Evolutionary conservation across 345 rosid species (phyloP).

Genomic region (Dipteronia dyeriana): DNA sequence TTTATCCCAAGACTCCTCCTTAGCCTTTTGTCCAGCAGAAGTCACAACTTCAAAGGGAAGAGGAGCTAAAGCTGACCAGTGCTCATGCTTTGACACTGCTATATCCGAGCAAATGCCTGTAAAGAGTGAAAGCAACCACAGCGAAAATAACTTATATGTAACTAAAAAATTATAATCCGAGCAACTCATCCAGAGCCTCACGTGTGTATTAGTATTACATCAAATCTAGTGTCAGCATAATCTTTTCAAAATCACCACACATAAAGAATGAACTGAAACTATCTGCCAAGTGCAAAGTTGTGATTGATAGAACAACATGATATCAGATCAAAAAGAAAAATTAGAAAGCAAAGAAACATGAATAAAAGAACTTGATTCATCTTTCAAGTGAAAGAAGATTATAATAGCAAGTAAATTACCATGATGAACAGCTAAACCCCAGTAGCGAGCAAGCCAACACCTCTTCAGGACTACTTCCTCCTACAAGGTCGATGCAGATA

Average conservation of each 20-base stretch:
- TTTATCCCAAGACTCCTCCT: constrained; percentile 63
- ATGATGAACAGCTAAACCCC: constrained; percentile 89
- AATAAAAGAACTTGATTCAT: constrained; percentile 9
- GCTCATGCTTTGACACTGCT: constrained; percentile 77
- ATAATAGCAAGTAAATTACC: constrained; percentile 44
- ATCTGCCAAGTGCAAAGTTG: not conserved
- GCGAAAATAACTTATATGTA: constrained; percentile 18
- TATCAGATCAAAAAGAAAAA: not conserved
- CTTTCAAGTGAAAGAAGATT: not conserved
- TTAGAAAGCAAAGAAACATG: not conserved
- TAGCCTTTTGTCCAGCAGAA: constrained; percentile 97
- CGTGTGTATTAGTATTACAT: not conserved
- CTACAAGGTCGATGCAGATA: constrained; percentile 37
- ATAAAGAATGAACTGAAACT: not conserved
- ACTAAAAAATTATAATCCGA: constrained; percentile 4
- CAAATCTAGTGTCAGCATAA: not conserved
- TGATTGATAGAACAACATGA: not conserved
- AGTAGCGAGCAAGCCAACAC: constrained; percentile 99
- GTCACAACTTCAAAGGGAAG: constrained; percentile 94
- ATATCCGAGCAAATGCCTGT: constrained; percentile 83
- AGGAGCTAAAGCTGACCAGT: constrained; percentile 96
- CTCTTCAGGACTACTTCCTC: constrained; percentile 99
- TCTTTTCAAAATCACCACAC: not conserved
- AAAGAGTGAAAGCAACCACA: constrained; percentile 24
- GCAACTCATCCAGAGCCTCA: not conserved